Evolutionary conservation across 257 asterid genomes (phyloP).

Genomic region (Lycium ferocissimum): DNA sequence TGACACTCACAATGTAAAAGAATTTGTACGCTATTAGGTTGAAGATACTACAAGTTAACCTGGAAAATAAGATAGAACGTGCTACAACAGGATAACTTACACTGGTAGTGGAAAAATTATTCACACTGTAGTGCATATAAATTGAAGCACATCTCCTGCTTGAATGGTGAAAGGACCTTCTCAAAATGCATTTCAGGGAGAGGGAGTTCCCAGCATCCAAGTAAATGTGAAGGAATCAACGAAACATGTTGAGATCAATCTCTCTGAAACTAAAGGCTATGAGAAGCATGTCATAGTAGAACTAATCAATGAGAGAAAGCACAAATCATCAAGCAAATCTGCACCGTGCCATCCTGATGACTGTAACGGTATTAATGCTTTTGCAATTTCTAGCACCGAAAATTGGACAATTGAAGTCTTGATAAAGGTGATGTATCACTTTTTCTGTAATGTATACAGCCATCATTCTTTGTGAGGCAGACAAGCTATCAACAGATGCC

Average conservation of each 20-base stretch:
- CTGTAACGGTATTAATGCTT: constrained; percentile 59
- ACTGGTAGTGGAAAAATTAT: no score
- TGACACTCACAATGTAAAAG: neutral
- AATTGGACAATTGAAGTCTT: neutral
- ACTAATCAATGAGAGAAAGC: constrained; percentile 62
- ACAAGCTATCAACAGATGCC: constrained; percentile 72
- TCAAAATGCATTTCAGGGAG: constrained; percentile 60
- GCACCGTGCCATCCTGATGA: constrained; percentile 38
- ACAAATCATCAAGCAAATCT: constrained; percentile 34
- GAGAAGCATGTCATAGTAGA: constrained; percentile 79
- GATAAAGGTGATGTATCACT: neutral
- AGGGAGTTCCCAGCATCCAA: constrained; percentile 70
- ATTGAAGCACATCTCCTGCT: neutral
- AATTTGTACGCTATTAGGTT: neutral
- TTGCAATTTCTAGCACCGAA: constrained; percentile 21
- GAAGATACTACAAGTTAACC: neutral
- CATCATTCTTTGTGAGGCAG: constrained; percentile 70
- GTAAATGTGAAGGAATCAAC: constrained; percentile 65
- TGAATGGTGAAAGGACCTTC: constrained; percentile 22
- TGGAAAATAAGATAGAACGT: neutral
- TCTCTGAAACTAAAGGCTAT: constrained; percentile 77
- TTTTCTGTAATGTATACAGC: constrained; percentile 53
- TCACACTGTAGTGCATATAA: neutral
- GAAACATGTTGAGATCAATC: constrained; percentile 73
- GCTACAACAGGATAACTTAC: neutral